Percentiles rank a stretch among this genome's conserved stretches.
These are phyloP conservation scores for Nemania sp. DNA, from an alignment of 2,329 filamentous ascomycete genomes.

Conservation along the genomic window DNA sequence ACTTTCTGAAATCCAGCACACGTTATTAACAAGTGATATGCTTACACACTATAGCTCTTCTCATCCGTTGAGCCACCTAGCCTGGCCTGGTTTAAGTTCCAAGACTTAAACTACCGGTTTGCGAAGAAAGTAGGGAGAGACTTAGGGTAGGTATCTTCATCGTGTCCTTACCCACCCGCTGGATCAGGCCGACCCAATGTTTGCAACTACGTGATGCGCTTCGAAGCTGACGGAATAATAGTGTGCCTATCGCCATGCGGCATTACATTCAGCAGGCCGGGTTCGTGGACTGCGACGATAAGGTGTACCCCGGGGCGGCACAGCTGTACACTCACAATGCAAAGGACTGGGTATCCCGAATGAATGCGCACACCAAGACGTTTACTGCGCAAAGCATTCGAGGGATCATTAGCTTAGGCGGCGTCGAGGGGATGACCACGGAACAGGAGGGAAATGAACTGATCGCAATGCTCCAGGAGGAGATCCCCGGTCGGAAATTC, in stretches of 20 bases:
- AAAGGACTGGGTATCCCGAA: constrained; percentile 11
- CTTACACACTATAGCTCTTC: constrained; percentile 14
- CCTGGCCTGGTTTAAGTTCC: constrained; percentile 20
- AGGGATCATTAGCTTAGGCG: constrained; percentile 24
- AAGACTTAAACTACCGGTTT: constrained; percentile 23
- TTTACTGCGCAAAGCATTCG: constrained; percentile 19
- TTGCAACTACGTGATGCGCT: background rate
- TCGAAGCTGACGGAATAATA: constrained; percentile 8
- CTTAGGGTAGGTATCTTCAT: constrained; percentile 17
- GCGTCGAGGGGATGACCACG: constrained; percentile 25
- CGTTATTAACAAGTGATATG: background rate
- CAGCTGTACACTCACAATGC: constrained; percentile 11
- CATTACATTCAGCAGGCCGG: constrained; percentile 24
- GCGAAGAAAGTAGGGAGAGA: constrained; percentile 24
- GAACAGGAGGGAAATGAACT: constrained; percentile 23
- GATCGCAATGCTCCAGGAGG: constrained; percentile 8
- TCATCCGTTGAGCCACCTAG: constrained; percentile 20
- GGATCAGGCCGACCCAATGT: background rate
- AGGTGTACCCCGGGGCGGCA: constrained; percentile 15
- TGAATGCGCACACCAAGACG: constrained; percentile 5
- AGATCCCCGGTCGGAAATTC: constrained; percentile 16
- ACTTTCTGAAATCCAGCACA: background rate
- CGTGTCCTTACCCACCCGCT: background rate
- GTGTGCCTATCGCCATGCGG: constrained; percentile 24
- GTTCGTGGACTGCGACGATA: constrained; percentile 22